Conservation (phyloP, 2,329 filamentous ascomycete species). For the Colletotrichum ledebouriae region DNA sequence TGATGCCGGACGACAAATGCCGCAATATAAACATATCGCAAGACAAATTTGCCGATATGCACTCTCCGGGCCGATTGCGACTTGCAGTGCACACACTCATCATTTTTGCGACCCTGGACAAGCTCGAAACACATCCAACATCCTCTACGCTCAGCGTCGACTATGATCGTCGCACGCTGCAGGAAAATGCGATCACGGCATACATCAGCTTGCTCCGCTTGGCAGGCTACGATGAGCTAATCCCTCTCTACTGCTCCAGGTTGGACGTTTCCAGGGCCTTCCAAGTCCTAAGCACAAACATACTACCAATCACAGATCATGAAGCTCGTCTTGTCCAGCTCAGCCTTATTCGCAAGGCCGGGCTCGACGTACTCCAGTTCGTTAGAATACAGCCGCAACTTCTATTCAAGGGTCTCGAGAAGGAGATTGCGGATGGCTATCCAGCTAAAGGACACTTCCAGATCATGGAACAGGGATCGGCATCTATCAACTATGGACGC, state of each 20-base stretch:
- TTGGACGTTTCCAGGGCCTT: conserved; percentile 75
- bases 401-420: conserved; percentile 63
- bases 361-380: conserved; percentile 79
- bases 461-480: conserved; percentile 62
- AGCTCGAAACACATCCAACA: conserved; percentile 57
- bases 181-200: conserved; percentile 82
- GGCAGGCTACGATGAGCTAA: conserved; percentile 79
- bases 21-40: conserved; percentile 53
- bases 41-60: conserved; percentile 65
- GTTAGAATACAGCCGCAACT: conserved; percentile 75
- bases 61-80: conserved; percentile 75
- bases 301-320: conserved; percentile 78
- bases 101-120: conserved; percentile 76
- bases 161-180: conserved; percentile 59
- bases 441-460: conserved; percentile 62
- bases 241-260: conserved; percentile 90
- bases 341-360: conserved; percentile 79
- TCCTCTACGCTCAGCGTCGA: conserved; percentile 53
- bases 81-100: conserved; percentile 76
- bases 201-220: conserved; percentile 86
- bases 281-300: conserved; percentile 79
- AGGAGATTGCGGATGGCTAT: conserved; percentile 45
- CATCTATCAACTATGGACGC: conserved; percentile 71
- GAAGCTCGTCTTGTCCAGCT: conserved; percentile 77
- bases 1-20: conserved; percentile 35